These are phyloP conservation scores for Globisporangium solare DNA, from an alignment of 352 stramenopile species.

Conservation along the genomic window DNA sequence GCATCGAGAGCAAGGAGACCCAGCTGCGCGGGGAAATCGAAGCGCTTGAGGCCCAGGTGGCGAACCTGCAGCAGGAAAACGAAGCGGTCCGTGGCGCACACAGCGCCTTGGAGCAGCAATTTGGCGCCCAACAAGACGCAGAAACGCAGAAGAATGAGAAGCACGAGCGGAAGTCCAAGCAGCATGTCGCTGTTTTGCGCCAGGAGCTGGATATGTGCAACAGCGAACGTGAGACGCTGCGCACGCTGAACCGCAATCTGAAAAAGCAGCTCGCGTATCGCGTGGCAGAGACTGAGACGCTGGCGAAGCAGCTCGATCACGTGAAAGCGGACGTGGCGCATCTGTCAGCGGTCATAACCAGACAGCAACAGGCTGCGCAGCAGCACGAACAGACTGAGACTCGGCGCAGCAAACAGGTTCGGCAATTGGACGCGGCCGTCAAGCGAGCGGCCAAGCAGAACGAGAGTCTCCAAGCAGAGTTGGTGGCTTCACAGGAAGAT, in stretches of 20 bases:
- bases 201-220: slow-evolving; percentile 18
- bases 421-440: slow-evolving; percentile 14
- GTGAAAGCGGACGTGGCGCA: slow-evolving; percentile 36
- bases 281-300: slow-evolving; percentile 27
- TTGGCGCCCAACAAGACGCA: neutral
- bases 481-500: slow-evolving; percentile 26
- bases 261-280: slow-evolving; percentile 37
- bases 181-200: slow-evolving; percentile 21
- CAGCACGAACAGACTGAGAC: slow-evolving; percentile 23
- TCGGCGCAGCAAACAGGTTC: slow-evolving; percentile 21
- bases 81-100: slow-evolving; percentile 2
- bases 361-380: slow-evolving; percentile 22
- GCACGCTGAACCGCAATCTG: slow-evolving; percentile 18
- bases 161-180: slow-evolving; percentile 19
- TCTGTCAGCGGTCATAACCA: slow-evolving; percentile 37
- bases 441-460: slow-evolving; percentile 10
- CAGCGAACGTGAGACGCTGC: slow-evolving; percentile 37
- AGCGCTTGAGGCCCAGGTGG: slow-evolving; percentile 19
- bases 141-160: slow-evolving; percentile 25
- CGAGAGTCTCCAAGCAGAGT: slow-evolving; percentile 22
- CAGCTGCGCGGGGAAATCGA: neutral
- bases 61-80: slow-evolving; percentile 14
- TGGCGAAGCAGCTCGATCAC: slow-evolving; percentile 32
- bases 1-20: slow-evolving; percentile 33
- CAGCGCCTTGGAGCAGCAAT: slow-evolving; percentile 4